Evolutionary conservation across 2,329 filamentous ascomycete species (phyloP).

Genomic region (Grosmannia huntii): DNA sequence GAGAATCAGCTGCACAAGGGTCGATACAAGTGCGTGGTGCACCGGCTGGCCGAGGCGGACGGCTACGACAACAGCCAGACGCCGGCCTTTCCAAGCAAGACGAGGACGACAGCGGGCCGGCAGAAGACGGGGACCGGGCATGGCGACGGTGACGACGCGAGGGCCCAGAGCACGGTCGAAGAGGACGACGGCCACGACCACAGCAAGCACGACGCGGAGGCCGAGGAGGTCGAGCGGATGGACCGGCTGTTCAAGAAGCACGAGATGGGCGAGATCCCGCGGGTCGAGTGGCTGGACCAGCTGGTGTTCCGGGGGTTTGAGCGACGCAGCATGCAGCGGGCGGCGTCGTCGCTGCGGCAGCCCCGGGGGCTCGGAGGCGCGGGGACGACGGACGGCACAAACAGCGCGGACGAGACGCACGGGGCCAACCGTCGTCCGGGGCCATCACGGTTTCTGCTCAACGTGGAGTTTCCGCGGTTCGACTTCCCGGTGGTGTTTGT

Average conservation of each 20-base stretch:
- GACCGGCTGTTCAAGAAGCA: constrained; percentile 92
- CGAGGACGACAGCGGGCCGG: constrained; percentile 13
- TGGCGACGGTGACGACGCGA: constrained; percentile 13
- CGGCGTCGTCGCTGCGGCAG: constrained; percentile 37
- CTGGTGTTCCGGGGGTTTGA: constrained; percentile 86
- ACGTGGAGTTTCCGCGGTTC: constrained; percentile 85
- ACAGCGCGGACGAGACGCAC: neutral
- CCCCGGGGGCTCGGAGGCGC: constrained; percentile 9
- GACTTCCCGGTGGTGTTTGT: constrained; percentile 94
- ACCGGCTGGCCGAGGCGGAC: constrained; percentile 73
- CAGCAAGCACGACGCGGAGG: constrained; percentile 51
- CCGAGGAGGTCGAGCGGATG: constrained; percentile 77
- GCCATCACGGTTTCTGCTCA: constrained; percentile 60
- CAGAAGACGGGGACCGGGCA: constrained; percentile 32
- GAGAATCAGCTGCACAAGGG: constrained; percentile 88
- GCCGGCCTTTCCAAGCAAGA: constrained; percentile 51
- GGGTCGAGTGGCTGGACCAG: constrained; percentile 91
- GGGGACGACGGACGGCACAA: constrained; percentile 18
- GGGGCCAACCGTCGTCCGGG: constrained; percentile 24
- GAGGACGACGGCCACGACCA: constrained; percentile 21
- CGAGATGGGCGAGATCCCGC: constrained; percentile 90
- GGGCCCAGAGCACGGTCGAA: constrained; percentile 23
- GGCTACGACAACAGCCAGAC: constrained; percentile 71
- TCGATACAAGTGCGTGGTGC: constrained; percentile 77
- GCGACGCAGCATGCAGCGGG: constrained; percentile 54